A percentile compares a stretch with the other conserved stretches of the same genome.
Evolutionary conservation across 306 rosid genomes (phyloP).

Genomic region (Coriaria nepalensis): DNA sequence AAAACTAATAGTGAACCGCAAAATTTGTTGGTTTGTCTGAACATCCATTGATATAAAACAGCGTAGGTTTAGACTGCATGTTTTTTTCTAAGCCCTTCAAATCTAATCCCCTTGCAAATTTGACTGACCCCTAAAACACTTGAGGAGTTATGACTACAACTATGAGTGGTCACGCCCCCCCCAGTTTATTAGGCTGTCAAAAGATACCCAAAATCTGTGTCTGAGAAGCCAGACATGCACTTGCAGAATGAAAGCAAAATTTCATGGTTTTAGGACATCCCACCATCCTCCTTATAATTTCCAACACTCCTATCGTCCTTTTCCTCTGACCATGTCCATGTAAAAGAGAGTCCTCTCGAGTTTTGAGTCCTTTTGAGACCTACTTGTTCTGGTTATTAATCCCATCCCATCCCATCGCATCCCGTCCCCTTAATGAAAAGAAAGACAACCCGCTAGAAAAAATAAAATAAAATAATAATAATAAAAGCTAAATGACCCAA

Average conservation of each 20-base stretch:
- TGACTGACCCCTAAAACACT: no score
- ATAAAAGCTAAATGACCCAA: no score
- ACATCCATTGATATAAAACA: no score
- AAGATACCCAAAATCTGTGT: slow-evolving; percentile 77
- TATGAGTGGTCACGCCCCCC: no score
- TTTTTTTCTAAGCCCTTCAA: no score
- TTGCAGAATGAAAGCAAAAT: slow-evolving; percentile 38
- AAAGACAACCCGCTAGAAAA: no score
- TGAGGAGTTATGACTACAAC: no score
- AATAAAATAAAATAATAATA: no score
- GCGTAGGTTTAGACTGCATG: no score
- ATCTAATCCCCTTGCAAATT: no score
- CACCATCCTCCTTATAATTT: slow-evolving; percentile 28
- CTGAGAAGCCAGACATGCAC: slow-evolving; percentile 44
- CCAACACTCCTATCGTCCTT: slow-evolving; percentile 41
- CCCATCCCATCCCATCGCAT: slow-evolving; percentile 16
- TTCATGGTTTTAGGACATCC: slow-evolving; percentile 46
- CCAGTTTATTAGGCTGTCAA: slow-evolving; percentile 21
- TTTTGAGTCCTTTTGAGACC: slow-evolving; percentile 14
- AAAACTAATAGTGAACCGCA: no score
- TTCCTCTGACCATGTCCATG: slow-evolving; percentile 36
- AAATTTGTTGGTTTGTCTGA: no score
- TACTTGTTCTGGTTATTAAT: slow-evolving; percentile 17
- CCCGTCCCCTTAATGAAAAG: slow-evolving; percentile 5
- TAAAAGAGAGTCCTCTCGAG: slow-evolving; percentile 13